Evolutionary conservation across 768 basidiomycete genomes (phyloP).

Genomic region (Boletus reticulatus): DNA sequence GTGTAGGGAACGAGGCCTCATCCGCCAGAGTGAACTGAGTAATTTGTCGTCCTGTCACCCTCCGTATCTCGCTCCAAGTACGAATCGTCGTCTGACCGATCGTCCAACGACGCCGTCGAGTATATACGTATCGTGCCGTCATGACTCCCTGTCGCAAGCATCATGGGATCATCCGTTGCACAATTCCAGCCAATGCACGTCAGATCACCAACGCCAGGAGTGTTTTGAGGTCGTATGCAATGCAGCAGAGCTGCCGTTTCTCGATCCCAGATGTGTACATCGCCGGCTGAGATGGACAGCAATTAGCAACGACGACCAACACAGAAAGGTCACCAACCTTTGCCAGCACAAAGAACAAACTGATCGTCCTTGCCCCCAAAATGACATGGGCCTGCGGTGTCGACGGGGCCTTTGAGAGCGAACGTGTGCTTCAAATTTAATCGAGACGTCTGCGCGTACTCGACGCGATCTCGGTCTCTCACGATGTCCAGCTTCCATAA

Average conservation of each 20-base stretch:
- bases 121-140: constrained; percentile 76
- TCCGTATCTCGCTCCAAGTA: constrained; percentile 25
- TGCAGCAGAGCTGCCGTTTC: constrained; percentile 74
- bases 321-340: constrained; percentile 42
- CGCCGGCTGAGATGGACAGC: constrained; percentile 54
- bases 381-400: constrained; percentile 80
- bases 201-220: constrained; percentile 57
- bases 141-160: constrained; percentile 73
- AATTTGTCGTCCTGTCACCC: constrained; percentile 21
- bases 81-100: constrained; percentile 23
- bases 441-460: constrained; percentile 30
- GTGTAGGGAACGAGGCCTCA: constrained; percentile 8
- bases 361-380: constrained; percentile 81
- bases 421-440: constrained; percentile 62
- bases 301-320: neutral
- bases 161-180: constrained; percentile 45
- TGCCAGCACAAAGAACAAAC: constrained; percentile 73
- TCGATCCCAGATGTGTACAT: constrained; percentile 85
- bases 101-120: constrained; percentile 43
- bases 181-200: constrained; percentile 84
- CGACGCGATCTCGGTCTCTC: constrained; percentile 46
- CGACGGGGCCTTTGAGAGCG: constrained; percentile 62
- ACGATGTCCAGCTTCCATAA: constrained; percentile 70
- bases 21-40: constrained; percentile 29
- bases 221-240: constrained; percentile 55